Evolutionary conservation across 148 eudicot species (phyloP), one percentile per base, ranked within the genome.

Genomic region (Beta vulgaris): DNA sequence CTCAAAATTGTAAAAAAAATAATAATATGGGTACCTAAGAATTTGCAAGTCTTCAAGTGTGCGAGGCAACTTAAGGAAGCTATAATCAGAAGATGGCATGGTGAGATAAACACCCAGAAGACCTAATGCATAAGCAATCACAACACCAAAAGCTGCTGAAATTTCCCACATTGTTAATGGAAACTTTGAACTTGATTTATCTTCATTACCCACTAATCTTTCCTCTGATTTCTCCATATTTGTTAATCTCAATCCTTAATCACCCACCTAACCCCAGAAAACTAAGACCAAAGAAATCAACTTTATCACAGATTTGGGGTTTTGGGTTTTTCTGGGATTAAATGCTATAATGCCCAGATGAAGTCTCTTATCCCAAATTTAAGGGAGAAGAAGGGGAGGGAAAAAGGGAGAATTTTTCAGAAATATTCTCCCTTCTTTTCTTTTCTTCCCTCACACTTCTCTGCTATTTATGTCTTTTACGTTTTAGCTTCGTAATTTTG

Each of bases 71-170:
- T 94, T 94, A 67, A 94, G 96, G 85, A 94, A 94, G 83, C 93
- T 90, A 82, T 94, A 94, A 87, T 94, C 98, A 55, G 97, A 91
- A 57, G 85, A 87, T 6, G 98, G 98, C 92, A 94, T 79, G 53
- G 98, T 94, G 3, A 90, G 76, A 73, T 91, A 94, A 73, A 94
- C 90, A 59, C 87, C 85, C 37, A 82, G 53, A 72, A 94, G 88
- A 68, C 93, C 91, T 1, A 86, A 64, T 25, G 53, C 88, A 77
- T 86, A 94, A 6, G 82, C 84, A 81, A 84, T 65, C 14, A 90
- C 91, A 69, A 94, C 85, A 72, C 86, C 86, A 77, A 68, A 78
- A 31, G 97, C 97, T 74, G 79, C 78, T 48, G 79, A 71, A 39
- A 87, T 73, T 86, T 94, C 98, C 86, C 87, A 82, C 66, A 84